phyloP scores from a whole-genome alignment of 2,329 filamentous ascomycete genomes.

The Hypoxylon sp. region DNA sequence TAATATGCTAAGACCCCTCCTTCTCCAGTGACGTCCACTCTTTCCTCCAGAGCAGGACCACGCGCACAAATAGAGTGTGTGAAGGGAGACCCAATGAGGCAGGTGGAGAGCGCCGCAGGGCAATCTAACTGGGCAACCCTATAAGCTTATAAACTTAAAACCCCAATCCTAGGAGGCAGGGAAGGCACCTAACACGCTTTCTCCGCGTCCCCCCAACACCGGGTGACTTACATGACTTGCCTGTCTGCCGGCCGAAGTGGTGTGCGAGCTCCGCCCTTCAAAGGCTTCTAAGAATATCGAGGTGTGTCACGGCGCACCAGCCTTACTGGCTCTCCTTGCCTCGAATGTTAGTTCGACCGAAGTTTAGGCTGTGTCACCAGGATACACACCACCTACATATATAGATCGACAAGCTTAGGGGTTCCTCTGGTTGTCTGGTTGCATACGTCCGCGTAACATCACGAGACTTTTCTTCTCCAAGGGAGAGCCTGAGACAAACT shows the following conservation, averaged over 20 bases:
- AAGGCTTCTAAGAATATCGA: not conserved
- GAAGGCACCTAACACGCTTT: not conserved
- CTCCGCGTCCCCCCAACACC: constrained; percentile 19
- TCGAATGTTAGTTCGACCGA: not conserved
- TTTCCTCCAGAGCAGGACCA: constrained; percentile 23
- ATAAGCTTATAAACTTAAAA: constrained; percentile 9
- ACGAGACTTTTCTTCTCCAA: constrained; percentile 28
- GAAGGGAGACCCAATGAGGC: constrained; percentile 34
- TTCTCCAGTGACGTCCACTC: constrained; percentile 4
- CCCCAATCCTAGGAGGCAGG: too few relatives aligned
- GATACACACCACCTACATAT: not conserved
- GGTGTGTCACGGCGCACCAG: constrained; percentile 35
- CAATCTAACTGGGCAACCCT: constrained; percentile 36
- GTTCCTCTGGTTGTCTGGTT: constrained; percentile 24
- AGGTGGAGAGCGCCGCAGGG: constrained; percentile 40
- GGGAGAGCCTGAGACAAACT: constrained; percentile 23
- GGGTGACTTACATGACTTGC: constrained; percentile 18
- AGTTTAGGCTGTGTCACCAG: constrained; percentile 31
- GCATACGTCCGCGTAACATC: constrained; percentile 31
- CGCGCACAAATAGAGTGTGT: constrained; percentile 26
- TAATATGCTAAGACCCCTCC: not conserved
- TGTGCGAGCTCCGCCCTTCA: constrained; percentile 19
- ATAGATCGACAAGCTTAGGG: constrained; percentile 21
- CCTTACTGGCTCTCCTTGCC: constrained; percentile 29
- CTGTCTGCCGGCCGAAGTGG: constrained; percentile 11